Base-by-base conservation (phyloP, 495 filamentous ascomycete genomes). In the Hypoxylon fragiforme region DNA sequence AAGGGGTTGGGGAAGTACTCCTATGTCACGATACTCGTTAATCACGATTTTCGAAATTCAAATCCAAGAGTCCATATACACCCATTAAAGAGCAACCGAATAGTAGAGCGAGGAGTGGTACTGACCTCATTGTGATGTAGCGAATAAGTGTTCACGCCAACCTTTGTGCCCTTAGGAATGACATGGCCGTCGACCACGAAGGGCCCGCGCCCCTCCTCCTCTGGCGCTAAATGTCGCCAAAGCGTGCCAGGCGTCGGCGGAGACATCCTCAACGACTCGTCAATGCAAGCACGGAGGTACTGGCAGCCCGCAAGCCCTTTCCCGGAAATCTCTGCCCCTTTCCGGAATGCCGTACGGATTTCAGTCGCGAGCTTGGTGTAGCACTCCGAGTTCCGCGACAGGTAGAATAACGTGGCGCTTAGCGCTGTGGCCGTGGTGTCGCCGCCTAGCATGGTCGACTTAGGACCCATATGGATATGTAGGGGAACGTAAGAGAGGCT, bases 231-330 rank as follows among this genome's bases (percentile, higher is more conserved):
- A 1, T 38, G 5, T 15, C 49, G 36, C 14, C 78, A 77, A 1
- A 84, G 60, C 1, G 69, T 61, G 13, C 69, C 73, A 4, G 66
- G 55, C 0, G 81, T 75, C 1, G 82, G 68, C 12, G 83, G 83
- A 2, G 75, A 73, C 44, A 87, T 65, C 19, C 85, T 76, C 63
- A 87, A 65, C 3, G 78, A 57, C 54, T 88, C 85, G 50, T 86
- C 81, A 48, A 87, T 78, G 61, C 77, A 71, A 5, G 72, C 73
- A 14, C 68, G 70, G 4, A 70, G 64, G 47, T 79, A 76, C 62
- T 74, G 72, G 19, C 79, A 65, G 1, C 78, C 74, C 13, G 73
- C 66, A 0, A 86, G 70, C 32, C 77, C 79, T 4, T 62, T 69
- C 1, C 57, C 61, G 9, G 13, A 14, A 41, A 82, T 77, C 1